These are phyloP conservation scores for Sporisorium scitamineum DNA, from an alignment of 1,284 basidiomycete genomes.

Conservation along the genomic window DNA sequence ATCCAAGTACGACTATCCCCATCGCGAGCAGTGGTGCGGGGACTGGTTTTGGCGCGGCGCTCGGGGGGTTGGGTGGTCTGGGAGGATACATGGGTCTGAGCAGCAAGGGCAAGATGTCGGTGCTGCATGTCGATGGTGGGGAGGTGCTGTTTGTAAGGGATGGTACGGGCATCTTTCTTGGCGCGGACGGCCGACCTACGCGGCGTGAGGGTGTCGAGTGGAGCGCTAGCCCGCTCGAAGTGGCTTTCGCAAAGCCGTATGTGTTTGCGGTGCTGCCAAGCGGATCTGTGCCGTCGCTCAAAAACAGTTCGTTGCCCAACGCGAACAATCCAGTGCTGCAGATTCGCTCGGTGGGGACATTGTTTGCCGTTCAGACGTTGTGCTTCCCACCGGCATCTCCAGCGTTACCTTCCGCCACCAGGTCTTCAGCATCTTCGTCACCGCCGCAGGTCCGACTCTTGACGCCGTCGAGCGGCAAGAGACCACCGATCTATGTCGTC, in stretches of 20 bases:
- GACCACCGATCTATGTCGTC: slow-evolving; percentile 50
- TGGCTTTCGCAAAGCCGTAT: slow-evolving; percentile 85
- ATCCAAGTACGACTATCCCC: slow-evolving; percentile 30
- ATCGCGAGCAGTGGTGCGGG: slow-evolving; percentile 19
- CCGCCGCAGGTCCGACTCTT: slow-evolving; percentile 47
- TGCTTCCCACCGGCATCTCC: slow-evolving; percentile 46
- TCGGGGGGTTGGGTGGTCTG: slow-evolving; percentile 75
- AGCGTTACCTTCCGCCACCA: neutral
- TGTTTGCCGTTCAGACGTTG: slow-evolving; percentile 58
- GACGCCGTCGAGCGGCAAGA: slow-evolving; percentile 45
- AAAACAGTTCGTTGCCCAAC: slow-evolving; percentile 37
- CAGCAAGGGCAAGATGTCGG: slow-evolving; percentile 76
- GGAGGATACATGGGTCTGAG: slow-evolving; percentile 90
- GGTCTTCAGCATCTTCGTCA: slow-evolving; percentile 9
- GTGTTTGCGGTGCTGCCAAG: slow-evolving; percentile 74
- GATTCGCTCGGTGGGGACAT: slow-evolving; percentile 54
- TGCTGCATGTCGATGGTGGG: slow-evolving; percentile 75
- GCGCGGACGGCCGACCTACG: slow-evolving; percentile 77
- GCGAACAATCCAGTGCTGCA: slow-evolving; percentile 51
- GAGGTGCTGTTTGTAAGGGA: slow-evolving; percentile 50
- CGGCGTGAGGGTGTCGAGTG: slow-evolving; percentile 78
- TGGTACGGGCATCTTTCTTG: slow-evolving; percentile 75
- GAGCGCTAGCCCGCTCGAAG: slow-evolving; percentile 84
- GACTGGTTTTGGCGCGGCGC: slow-evolving; percentile 38
- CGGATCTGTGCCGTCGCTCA: slow-evolving; percentile 47